Percentiles rank a stretch among this genome's conserved stretches.
Conservation (phyloP, 164 flowering plant species). For the Cinnamomum micranthum region DNA sequence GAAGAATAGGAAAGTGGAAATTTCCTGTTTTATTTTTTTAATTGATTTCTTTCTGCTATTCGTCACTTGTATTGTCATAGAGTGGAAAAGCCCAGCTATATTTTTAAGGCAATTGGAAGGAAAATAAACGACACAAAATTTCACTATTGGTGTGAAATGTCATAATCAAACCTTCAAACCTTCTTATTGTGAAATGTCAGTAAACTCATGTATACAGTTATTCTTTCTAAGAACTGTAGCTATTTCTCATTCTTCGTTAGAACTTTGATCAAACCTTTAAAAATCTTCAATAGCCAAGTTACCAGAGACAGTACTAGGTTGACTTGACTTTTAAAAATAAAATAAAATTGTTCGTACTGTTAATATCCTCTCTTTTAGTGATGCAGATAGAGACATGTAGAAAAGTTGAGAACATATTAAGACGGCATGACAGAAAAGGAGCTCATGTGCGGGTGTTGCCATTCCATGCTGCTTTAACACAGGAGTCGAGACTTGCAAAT, state of each 20-base stretch:
- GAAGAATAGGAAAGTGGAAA: too few species aligned
- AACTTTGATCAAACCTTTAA: background rate
- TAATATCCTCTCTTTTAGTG: background rate
- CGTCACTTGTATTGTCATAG: too few species aligned
- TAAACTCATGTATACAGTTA: too few species aligned
- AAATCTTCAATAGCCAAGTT: background rate
- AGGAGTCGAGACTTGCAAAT: conserved; percentile 62
- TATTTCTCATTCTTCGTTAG: background rate
- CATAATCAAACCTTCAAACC: too few species aligned
- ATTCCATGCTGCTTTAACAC: conserved; percentile 88
- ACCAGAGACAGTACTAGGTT: background rate
- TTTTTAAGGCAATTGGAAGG: too few species aligned
- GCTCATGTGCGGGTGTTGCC: conserved; percentile 53
- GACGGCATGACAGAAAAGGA: conserved; percentile 72
- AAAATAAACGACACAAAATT: too few species aligned
- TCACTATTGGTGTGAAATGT: too few species aligned
- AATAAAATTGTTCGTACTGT: background rate
- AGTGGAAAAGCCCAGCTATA: too few species aligned
- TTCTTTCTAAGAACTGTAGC: background rate
- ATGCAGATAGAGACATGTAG: conserved; percentile 95
- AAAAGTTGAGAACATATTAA: conserved; percentile 81
- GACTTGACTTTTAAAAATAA: background rate
- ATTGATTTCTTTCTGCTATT: too few species aligned
- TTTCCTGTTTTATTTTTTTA: too few species aligned
- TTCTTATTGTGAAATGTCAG: too few species aligned